Evolutionary conservation across 2,329 filamentous ascomycete genomes (phyloP).

Genomic region (Trichoderma brevicompactum): DNA sequence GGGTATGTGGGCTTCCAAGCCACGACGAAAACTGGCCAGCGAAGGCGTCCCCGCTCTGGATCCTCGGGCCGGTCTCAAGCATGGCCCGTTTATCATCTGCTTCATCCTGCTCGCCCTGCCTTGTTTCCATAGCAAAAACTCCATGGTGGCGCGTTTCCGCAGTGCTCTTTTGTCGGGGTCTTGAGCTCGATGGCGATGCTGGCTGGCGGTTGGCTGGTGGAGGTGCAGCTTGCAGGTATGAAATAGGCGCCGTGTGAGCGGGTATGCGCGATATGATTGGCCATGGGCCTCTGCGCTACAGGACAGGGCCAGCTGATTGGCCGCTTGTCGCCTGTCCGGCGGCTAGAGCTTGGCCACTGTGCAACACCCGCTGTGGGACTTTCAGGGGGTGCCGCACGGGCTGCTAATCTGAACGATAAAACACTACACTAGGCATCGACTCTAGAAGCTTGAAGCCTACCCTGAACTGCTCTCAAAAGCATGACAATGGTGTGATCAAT

Average conservation of each 20-base stretch:
- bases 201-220: slow-evolving; percentile 23
- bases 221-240: slow-evolving; percentile 21
- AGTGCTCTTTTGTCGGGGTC: background rate
- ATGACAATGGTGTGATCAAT: slow-evolving; percentile 2
- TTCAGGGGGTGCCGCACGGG: background rate
- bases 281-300: slow-evolving; percentile 37
- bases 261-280: slow-evolving; percentile 37
- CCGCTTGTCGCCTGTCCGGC: slow-evolving; percentile 32
- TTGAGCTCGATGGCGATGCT: slow-evolving; percentile 22
- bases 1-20: background rate
- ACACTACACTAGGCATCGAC: background rate
- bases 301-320: slow-evolving; percentile 37
- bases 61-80: slow-evolving; percentile 12
- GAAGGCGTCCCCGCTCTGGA: slow-evolving; percentile 10
- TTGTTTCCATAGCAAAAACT: slow-evolving; percentile 7
- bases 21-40: background rate
- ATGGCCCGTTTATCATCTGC: slow-evolving; percentile 12
- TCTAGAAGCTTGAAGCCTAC: background rate
- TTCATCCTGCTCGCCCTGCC: background rate
- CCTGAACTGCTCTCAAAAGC: background rate
- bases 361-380: slow-evolving; percentile 25
- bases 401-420: slow-evolving; percentile 12
- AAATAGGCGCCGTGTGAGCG: slow-evolving; percentile 46
- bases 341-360: slow-evolving; percentile 25
- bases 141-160: slow-evolving; percentile 26